Base-by-base conservation (phyloP, 805 yeast genomes). In the Candida ipomoeae region DNA sequence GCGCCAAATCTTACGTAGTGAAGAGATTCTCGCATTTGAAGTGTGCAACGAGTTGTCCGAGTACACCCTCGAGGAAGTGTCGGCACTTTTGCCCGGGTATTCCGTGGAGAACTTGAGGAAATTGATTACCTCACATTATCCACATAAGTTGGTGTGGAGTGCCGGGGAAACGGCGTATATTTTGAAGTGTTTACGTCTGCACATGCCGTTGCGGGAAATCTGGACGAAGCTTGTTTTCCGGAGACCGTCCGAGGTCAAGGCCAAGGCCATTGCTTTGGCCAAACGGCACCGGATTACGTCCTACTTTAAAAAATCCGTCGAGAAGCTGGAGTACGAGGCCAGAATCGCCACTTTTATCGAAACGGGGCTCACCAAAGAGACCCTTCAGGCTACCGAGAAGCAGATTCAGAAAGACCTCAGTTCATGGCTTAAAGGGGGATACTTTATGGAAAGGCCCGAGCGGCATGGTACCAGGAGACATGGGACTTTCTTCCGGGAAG, bases 321-420 rank as follows among this genome's bases (percentile, higher is more conserved):
- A 46, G 38, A 38, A 46, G 26, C 29, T 6, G n/a, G 54, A 40
- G n/a, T 55, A 57, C 45, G 40, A 43, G 34, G 51, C 49, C 17
- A 33, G 15, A 10, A 47, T 59, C n/a, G 48, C 41, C 10, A 18
- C 13, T 32, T 51, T 59, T 41, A 53, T 62, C 17, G 21, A 48
- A 1, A 48, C 44, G 5, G 67, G 65, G 48, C 54, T 64, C 38
- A 59, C 65, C 14, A 40, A 39, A 21, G 34, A 49, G 1, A 52
- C 57, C 2, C 44, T 64, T 6, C 47, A 52, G 23, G 41, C 45
- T 5, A 61, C 56, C 21, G 61, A 64, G 7, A 47, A 51, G n/a
- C 42, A 44, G 10, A 44, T 46, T 14, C 45, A 41, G 18, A 21
- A 41, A 15, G 8, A 10, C 5, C 26, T 41, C 3, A 13, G 14